Percentiles rank a stretch among this genome's conserved stretches.
These are phyloP conservation scores for Ceratobasidium sp. DNA, from an alignment of 1,284 basidiomycete genomes.

Conservation along the genomic window DNA sequence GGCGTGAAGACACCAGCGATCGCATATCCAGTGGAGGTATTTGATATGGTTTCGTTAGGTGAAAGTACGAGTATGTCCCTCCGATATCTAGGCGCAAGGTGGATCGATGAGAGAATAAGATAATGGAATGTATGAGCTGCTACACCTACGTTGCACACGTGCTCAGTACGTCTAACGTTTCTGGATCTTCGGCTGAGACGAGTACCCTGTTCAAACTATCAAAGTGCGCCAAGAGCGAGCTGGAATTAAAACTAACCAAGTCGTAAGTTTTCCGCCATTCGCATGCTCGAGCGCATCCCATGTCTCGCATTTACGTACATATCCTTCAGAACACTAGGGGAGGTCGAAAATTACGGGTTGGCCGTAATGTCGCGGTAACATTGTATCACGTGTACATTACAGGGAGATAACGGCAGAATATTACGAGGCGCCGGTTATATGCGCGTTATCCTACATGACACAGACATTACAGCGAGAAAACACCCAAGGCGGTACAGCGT, in stretches of 20 bases:
- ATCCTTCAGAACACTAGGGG: conserved; percentile 59
- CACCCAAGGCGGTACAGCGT: no score
- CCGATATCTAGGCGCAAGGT: conserved; percentile 53
- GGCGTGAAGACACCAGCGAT: conserved; percentile 68
- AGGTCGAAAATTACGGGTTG: no score
- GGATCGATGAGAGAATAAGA: background rate
- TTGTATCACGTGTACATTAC: no score
- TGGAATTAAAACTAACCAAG: conserved; percentile 56
- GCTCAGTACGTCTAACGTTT: conserved; percentile 62
- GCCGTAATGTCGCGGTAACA: no score
- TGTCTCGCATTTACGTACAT: conserved; percentile 56
- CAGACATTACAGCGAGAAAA: no score
- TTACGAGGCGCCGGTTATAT: no score
- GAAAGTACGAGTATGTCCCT: conserved; percentile 52
- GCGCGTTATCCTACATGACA: no score
- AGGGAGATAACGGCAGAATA: no score
- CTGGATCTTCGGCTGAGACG: conserved; percentile 59
- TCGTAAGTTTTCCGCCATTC: conserved; percentile 56
- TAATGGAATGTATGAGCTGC: conserved; percentile 46
- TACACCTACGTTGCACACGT: conserved; percentile 63
- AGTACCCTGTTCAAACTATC: conserved; percentile 59
- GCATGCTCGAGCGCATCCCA: conserved; percentile 60
- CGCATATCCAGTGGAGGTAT: conserved; percentile 61
- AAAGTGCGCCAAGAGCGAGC: background rate
- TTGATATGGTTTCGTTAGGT: conserved; percentile 50